Conservation (phyloP, 805 yeast genomes). For the Candida multigemmis region DNA sequence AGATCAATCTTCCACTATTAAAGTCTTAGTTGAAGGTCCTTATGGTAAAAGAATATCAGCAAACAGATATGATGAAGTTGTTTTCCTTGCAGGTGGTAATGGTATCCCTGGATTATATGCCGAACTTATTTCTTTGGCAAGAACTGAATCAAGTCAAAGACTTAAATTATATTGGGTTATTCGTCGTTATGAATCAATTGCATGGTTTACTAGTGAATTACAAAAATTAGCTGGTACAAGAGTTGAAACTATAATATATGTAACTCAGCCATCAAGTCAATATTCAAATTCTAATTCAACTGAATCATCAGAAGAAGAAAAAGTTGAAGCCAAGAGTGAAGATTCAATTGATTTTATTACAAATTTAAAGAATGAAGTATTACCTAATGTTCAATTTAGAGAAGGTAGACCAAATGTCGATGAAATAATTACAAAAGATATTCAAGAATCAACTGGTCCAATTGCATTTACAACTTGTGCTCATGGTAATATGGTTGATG, state of each 20-base stretch:
- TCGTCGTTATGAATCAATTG: slow-evolving; percentile 28
- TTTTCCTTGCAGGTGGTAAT: slow-evolving; percentile 29
- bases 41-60: slow-evolving; percentile 25
- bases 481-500: slow-evolving; percentile 34
- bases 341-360: slow-evolving; percentile 7
- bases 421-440: slow-evolving; percentile 24
- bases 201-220: slow-evolving; percentile 31
- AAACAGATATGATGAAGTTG: slow-evolving; percentile 17
- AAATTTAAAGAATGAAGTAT: slow-evolving; percentile 10
- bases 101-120: slow-evolving; percentile 32
- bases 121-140: too few species aligned
- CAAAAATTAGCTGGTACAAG: slow-evolving; percentile 18
- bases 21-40: slow-evolving; percentile 29
- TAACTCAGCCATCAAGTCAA: too few species aligned
- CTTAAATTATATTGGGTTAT: slow-evolving; percentile 30
- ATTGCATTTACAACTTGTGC: slow-evolving; percentile 43
- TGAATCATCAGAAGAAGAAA: slow-evolving; percentile 2
- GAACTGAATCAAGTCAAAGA: slow-evolving; percentile 11
- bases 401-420: slow-evolving; percentile 35
- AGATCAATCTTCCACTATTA: slow-evolving; percentile 17
- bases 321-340: slow-evolving; percentile 2
- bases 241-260: slow-evolving; percentile 31
- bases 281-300: too few species aligned
- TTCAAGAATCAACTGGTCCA: slow-evolving; percentile 26
- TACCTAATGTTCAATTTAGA: slow-evolving; percentile 31